A percentile compares a stretch with the other conserved stretches of the same genome.
These are phyloP conservation scores for Pyricularia sp. DNA, from an alignment of 2,329 filamentous ascomycete species.

Conservation along the genomic window DNA sequence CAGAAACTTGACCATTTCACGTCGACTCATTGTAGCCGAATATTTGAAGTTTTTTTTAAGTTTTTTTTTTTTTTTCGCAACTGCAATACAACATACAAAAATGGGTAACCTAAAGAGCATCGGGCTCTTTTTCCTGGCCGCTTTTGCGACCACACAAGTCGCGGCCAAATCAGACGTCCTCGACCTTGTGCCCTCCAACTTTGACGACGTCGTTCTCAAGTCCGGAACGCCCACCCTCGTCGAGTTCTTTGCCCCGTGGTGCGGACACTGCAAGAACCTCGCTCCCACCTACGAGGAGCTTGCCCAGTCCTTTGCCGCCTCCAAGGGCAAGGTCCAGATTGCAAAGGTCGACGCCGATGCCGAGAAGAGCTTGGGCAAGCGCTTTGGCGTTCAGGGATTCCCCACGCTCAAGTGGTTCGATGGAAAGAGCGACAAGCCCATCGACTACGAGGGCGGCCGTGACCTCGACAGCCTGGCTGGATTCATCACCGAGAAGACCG, in stretches of 20 bases:
- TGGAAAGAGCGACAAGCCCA: slow-evolving; percentile 78
- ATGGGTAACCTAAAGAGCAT: slow-evolving; percentile 52
- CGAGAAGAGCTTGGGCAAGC: slow-evolving; percentile 74
- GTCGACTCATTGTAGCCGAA: neutral
- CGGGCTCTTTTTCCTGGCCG: slow-evolving; percentile 37
- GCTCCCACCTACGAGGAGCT: slow-evolving; percentile 94
- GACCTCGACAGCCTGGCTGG: slow-evolving; percentile 76
- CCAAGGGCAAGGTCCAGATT: slow-evolving; percentile 67
- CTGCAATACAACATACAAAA: slow-evolving; percentile 11
- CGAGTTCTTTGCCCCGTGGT: slow-evolving; percentile 98
- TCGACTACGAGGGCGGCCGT: slow-evolving; percentile 78
- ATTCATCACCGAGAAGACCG: slow-evolving; percentile 83
- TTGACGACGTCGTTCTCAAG: slow-evolving; percentile 80
- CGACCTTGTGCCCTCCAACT: slow-evolving; percentile 84
- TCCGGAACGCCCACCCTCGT: slow-evolving; percentile 93
- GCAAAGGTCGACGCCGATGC: slow-evolving; percentile 95
- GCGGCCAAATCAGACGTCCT: slow-evolving; percentile 74
- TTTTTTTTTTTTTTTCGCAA: too few relatives aligned
- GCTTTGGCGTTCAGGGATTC: slow-evolving; percentile 87
- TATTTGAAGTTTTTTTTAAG: slow-evolving; percentile 4
- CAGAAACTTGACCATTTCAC: neutral
- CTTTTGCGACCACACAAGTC: slow-evolving; percentile 39
- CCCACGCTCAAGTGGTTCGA: slow-evolving; percentile 97
- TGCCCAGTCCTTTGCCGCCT: slow-evolving; percentile 61
- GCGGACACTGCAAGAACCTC: slow-evolving; percentile 97